Base-by-base conservation (phyloP, 768 basidiomycete species). In the Pholiota conissans region DNA sequence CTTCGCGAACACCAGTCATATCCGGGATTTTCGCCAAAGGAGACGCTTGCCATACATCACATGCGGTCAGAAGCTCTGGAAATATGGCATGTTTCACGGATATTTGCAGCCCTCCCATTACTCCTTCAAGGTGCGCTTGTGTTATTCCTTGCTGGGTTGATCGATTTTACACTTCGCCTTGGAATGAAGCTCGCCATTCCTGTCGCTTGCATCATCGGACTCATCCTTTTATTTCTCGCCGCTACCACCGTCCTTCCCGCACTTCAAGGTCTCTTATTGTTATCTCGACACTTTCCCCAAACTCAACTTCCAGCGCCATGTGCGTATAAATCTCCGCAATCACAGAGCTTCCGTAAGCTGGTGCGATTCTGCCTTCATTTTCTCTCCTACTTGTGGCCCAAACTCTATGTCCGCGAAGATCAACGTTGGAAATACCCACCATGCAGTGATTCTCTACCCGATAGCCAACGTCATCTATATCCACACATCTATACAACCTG, bases 111-210 rank as follows among this genome's bases (percentile, higher is more conserved):
- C 8, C 58, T 73, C 8, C 69, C 69, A 0, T 39, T 71, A 3
- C 59, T 70, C 5, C 64, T 73, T 9, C 70, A 69, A 40, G 22
- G 52, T 6, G 63, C 72, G 5, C 55, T 73, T 26, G 49, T 70
- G 4, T 58, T 73, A 4, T 73, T 73, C 51, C 66, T 70, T 34
- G 47, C 59, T 6, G 71, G 69, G 2, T 27, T 72, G 5, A 46
- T 69, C 26, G 63, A 66, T 16, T 62, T 68, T 13, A 58, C 71
- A 5, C 67, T 68, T 65, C 34, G 54, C 10, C 30, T 67, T 7
- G 60, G 64, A 48, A 28, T n/a, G 16, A 47, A 52, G 10, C 63
- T 71, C 22, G 69, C 66, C 0, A 56, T 63, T 1, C 47, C 63
- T n/a, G 45, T 68, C 35, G 62, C 59, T 24, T 45, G 60, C 26